Conservation (phyloP, 352 stramenopile species). For the Phytophthora citricola region DNA sequence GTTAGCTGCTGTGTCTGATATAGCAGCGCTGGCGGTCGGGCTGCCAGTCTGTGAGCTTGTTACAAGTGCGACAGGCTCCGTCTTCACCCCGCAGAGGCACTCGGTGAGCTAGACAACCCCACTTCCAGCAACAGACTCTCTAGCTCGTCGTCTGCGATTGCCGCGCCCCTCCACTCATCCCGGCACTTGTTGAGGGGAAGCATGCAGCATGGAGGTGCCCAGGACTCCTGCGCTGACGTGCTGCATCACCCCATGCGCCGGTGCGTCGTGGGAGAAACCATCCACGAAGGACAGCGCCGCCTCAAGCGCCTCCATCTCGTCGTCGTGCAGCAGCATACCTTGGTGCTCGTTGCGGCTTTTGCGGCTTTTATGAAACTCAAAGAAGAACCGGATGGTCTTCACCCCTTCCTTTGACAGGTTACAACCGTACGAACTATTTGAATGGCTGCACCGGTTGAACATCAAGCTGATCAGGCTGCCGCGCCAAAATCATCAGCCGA, state of each 20-base stretch:
- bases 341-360: neutral
- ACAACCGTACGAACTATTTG: slow-evolving; percentile 16
- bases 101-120: slow-evolving; percentile 24
- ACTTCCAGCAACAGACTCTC: slow-evolving; percentile 38
- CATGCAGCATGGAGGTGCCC: neutral
- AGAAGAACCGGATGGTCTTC: slow-evolving; percentile 17
- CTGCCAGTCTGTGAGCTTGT: neutral
- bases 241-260: neutral
- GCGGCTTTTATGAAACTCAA: slow-evolving; percentile 16
- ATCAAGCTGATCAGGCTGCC: slow-evolving; percentile 16
- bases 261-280: slow-evolving; percentile 26
- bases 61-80: neutral
- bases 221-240: neutral
- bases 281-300: slow-evolving; percentile 48
- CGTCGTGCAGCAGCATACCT: slow-evolving; percentile 39
- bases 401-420: slow-evolving; percentile 17
- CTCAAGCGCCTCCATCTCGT: slow-evolving; percentile 46
- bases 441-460: slow-evolving; percentile 25
- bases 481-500: slow-evolving; percentile 2
- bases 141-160: slow-evolving; percentile 38
- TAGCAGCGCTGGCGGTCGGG: slow-evolving; percentile 1
- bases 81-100: slow-evolving; percentile 7
- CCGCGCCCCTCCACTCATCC: slow-evolving; percentile 18
- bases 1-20: neutral
- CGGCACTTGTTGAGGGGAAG: slow-evolving; percentile 2